Evolutionary conservation across 306 rosid genomes (phyloP).

Genomic region (Boehmeria nivea): DNA sequence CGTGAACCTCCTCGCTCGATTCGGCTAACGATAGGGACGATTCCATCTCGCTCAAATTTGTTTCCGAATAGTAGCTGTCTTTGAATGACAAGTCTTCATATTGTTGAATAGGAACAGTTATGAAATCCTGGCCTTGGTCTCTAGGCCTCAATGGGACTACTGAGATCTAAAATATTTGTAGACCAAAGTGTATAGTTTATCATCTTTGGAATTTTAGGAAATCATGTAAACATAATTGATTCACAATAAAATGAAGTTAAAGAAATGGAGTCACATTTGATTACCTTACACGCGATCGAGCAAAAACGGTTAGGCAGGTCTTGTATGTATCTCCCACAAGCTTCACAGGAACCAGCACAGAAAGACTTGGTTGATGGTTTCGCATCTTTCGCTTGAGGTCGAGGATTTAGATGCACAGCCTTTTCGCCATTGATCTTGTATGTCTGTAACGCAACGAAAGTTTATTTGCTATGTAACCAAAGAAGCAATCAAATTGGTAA

Average conservation of each 20-base stretch:
- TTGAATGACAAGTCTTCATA: constrained; percentile 33
- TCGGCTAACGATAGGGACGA: constrained; percentile 72
- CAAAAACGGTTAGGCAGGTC: constrained; percentile 81
- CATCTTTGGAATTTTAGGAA: background rate
- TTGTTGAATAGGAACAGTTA: constrained; percentile 29
- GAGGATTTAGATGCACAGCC: constrained; percentile 84
- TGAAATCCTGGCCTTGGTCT: constrained; percentile 24
- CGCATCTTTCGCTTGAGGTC: constrained; percentile 61
- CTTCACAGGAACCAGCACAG: constrained; percentile 76
- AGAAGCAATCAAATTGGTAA: background rate
- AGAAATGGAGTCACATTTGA: background rate
- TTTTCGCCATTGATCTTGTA: constrained; percentile 83
- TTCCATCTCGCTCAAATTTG: constrained; percentile 42
- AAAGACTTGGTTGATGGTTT: constrained; percentile 51
- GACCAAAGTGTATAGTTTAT: background rate
- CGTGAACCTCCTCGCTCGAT: constrained; percentile 57
- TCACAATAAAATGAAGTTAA: background rate
- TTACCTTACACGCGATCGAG: constrained; percentile 94
- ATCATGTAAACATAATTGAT: background rate
- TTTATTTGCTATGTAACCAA: constrained; percentile 1
- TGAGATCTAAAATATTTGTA: constrained; percentile 18
- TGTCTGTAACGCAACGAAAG: constrained; percentile 44
- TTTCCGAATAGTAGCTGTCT: constrained; percentile 46
- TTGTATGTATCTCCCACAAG: constrained; percentile 77
- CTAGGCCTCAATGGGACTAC: constrained; percentile 36